Evolutionary conservation across 805 yeast genomes (phyloP).

Genomic region (Metschnikowia gelsemii): DNA sequence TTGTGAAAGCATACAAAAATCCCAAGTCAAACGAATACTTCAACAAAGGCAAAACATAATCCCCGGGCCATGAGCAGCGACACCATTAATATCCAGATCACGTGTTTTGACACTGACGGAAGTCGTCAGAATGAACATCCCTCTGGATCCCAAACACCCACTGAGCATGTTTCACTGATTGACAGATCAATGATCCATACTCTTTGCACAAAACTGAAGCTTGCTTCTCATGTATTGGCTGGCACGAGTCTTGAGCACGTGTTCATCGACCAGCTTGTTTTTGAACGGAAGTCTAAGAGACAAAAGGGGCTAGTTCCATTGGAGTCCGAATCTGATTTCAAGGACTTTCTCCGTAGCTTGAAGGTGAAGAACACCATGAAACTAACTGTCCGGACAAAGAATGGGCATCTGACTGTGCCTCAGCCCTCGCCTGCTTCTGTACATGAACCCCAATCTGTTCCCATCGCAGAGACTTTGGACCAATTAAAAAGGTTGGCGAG

Average conservation of each 20-base stretch:
- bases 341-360: slow-evolving; percentile 45
- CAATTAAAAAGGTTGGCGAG: slow-evolving; percentile 13
- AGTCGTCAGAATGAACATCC: neutral
- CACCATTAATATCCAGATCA: slow-evolving; percentile 1
- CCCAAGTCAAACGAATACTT: no score
- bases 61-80: slow-evolving; percentile 6
- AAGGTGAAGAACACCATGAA: slow-evolving; percentile 47
- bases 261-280: slow-evolving; percentile 4
- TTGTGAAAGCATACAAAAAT: no score
- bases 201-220: slow-evolving; percentile 1
- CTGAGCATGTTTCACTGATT: slow-evolving; percentile 1
- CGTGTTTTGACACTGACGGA: slow-evolving; percentile 1
- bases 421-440: neutral
- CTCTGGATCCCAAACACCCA: neutral
- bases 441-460: neutral
- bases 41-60: neutral
- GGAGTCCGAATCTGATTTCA: slow-evolving; percentile 40
- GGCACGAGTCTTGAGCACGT: slow-evolving; percentile 1
- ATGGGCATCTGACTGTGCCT: neutral
- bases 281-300: slow-evolving; percentile 48
- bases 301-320: slow-evolving; percentile 41
- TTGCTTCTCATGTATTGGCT: slow-evolving; percentile 5
- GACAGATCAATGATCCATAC: slow-evolving; percentile 3
- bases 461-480: slow-evolving; percentile 10
- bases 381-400: slow-evolving; percentile 22